Base-by-base conservation (phyloP, 352 stramenopile species). In the Blastocystis sp. region DNA sequence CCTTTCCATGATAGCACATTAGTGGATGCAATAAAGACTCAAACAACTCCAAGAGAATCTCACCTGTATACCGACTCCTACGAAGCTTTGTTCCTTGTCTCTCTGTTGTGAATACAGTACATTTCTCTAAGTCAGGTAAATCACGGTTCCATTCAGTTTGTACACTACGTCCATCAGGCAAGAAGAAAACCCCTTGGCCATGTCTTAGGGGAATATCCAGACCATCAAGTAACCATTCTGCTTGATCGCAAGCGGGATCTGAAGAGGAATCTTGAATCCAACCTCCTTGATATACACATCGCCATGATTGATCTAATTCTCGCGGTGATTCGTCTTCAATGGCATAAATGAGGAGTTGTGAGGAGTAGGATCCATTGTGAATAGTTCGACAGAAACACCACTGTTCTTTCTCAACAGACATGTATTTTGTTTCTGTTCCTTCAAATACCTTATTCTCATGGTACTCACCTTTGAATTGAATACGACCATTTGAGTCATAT, bases 141-240 rank as follows among this genome's bases (percentile, higher is more conserved):
- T n/a, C 17, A 40, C 66, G 27, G 33, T 42, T 66, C 73, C 73
- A 84, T 37, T 54, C 15, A 17, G 19, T 35, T 51, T 84, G 30
- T 33, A 84, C 9, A n/a, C 57, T 24, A 64, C 73, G 51, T 11
- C 73, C 73, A 42, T 84, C 73, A 15, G 48, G 22, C 51, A 84
- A n/a, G 40, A 48, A 84, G 17, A 17, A 42, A 6, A 42, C 48
- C 7, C 73, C 73, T n/a, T 66, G 13, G 15, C 69, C 51, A 33
- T 58, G 30, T 42, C 17, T 48, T 22, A 53, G 2, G 22, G 27
- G 44, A 40, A 79, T 53, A 22, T 59, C 11, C 6, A 0, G 22
- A 6, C 2, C 27, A 19, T 81, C 37, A n/a, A 48, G 9, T 48
- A 48, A 48, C 40, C 40, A 48, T 9, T 48, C 40, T 48, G 3